Base-by-base conservation (phyloP, 2,329 filamentous ascomycete species). In the Madurella fahalii region DNA sequence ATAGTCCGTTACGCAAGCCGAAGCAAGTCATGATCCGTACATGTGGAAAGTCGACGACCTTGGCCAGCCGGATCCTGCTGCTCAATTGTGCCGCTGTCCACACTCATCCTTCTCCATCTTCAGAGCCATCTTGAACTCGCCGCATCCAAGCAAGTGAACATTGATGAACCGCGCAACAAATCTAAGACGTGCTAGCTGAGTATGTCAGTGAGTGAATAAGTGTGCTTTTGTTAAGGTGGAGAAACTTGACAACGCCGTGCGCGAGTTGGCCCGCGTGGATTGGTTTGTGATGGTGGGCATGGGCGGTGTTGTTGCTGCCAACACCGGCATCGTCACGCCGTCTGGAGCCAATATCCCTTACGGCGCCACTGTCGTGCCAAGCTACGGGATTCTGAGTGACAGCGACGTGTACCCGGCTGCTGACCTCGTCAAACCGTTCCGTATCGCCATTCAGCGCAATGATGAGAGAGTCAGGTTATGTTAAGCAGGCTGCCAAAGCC, bases 131-230 rank as follows among this genome's bases (percentile, higher is more conserved):
- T 72, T 37, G 76, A 81, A 53, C 66, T 81, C 1, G 69, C 67
- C 1, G 43, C 71, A 65, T 20, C 73, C n/a, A 57, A 59, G 44
- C 56, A 54, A 25, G 54, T 77, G 54, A 72, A 73, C 61, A 61
- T 79, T 34, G 70, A 75, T 34, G 71, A 74, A 43, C 64, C 79
- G 25, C 70, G 77, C 2, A 64, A 70, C 16, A 79, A 63, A 74
- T 76, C 25, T 53, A 63, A 12, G 41, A 53, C 13, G 66, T 65
- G 30, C 64, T 71, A 1, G 62, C 62, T 9, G 64, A 63, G 50
- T 50, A 66, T 50, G 60, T 57, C 42, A 65, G 65, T 4, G 34
- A 60, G 34, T 70, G 69, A 63, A 67, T 56, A 72, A 71, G 60
- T 63, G 62, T 1, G 65, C 65, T 7, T 57, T 74, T 12, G 62